Evolutionary conservation across 345 rosid genomes (phyloP).

Genomic region (Salix koriyanagi): DNA sequence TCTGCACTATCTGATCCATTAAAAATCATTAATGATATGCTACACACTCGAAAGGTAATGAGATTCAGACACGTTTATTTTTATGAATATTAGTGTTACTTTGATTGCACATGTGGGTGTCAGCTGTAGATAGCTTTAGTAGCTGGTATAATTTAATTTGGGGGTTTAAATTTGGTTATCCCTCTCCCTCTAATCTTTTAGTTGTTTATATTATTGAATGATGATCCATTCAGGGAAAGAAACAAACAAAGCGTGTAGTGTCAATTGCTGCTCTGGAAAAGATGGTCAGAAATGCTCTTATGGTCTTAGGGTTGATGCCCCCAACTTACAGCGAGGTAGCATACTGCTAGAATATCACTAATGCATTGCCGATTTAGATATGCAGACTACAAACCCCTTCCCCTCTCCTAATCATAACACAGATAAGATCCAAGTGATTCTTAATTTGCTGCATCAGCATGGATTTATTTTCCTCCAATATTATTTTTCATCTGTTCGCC

Average conservation of each 20-base stretch:
- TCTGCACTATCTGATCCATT: constrained; percentile 86
- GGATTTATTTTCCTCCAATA: background rate
- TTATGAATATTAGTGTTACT: background rate
- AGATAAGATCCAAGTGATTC: background rate
- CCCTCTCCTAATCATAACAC: background rate
- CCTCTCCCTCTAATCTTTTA: too few relatives aligned
- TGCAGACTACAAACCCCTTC: background rate
- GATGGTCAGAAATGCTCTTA: constrained; percentile 53
- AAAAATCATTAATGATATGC: constrained; percentile 75
- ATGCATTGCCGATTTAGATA: background rate
- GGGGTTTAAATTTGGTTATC: background rate
- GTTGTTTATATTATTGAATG: background rate
- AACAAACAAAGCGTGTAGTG: constrained; percentile 58
- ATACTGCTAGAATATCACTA: background rate
- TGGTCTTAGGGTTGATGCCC: constrained; percentile 71
- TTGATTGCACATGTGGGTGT: background rate
- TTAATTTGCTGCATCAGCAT: background rate
- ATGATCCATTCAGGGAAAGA: constrained; percentile 63
- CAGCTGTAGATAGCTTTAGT: background rate
- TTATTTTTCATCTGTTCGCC: background rate
- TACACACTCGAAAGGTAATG: constrained; percentile 75
- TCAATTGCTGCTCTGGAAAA: constrained; percentile 67
- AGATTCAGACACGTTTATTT: background rate
- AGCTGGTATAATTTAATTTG: background rate
- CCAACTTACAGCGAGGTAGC: constrained; percentile 68